Evolutionary conservation across 306 rosid species (phyloP), one percentile per base, ranked within the genome.

Genomic region (Crotalaria pallida): DNA sequence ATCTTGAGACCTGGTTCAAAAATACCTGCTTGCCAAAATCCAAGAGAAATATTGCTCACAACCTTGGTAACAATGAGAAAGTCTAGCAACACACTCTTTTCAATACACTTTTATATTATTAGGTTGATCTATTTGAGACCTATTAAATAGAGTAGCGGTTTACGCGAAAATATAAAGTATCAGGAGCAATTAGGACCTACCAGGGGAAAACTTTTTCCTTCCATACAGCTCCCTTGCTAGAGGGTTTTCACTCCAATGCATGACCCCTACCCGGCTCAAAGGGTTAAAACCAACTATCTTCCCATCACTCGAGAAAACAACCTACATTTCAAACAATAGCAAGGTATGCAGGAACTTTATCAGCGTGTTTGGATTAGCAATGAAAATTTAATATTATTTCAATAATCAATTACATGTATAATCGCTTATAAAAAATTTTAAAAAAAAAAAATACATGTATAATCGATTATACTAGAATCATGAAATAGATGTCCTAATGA

Each of bases 271-370:
- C 56, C 92, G 83, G 75, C 97, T 90, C 69, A 84, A 69, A 26
- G 98, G 98, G 78, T 93, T 96, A 82, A 90, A 90, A 69, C 97
- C 98, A 33, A 90, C 78, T 52, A 93, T 78, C 72, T 73, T 84
- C 40, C 92, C 96, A 57, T 86, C 86, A 0, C 71, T 50, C 4
- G 93, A 83, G 85, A 88, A 75, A 74, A 90, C 98, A 64, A 90
- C 98, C 98, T 90, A 59, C 26, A 41, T 80, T 80, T 62, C 44
- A n/a, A 59, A 61, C 53, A 77, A 63, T 17, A 21, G 22, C 21
- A 21, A 22, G 48, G 33, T 1, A 31, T 31, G 50, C 2, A 47
- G 68, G 22, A 68, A 61, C 57, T 21, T 56, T 13, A 36, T 22
- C 10, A 50, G 34, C 0, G 36, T 31, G 36, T 31, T 31, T 31